Evolutionary conservation across 306 rosid species (phyloP), one percentile per base, ranked within the genome.

Genomic region (Luffa aegyptiaca): DNA sequence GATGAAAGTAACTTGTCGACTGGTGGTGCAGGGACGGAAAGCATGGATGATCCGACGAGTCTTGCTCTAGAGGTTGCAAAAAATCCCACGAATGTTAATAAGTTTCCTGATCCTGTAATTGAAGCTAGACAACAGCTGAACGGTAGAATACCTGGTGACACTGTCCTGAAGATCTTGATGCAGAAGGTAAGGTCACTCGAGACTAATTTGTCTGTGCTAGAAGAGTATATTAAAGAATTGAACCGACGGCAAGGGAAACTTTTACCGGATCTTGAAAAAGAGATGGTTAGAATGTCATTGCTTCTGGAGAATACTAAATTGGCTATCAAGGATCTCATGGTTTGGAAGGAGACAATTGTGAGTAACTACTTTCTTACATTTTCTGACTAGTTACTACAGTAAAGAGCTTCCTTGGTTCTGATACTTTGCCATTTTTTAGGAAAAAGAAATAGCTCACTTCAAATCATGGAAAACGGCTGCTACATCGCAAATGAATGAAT

Each of bases 141-240:
- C 79, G 96, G 98, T 77, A 90, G 97, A 88, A 77, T 92, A 69
- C 87, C 94, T 13, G 88, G 98, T 46, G 98, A 94, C 83, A 88
- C 90, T 75, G 94, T 94, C 61, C 88, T 94, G 80, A 94, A 88
- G 93, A 94, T 94, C 85, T 87, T 94, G 92, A 90, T 92, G 96
- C 94, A 94, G 86, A 94, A 92, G 82, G 93, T 94, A 80, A 87
- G 87, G 82, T 84, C 93, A 46, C 86, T 90, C 45, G 98, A 92
- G 82, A 81, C 88, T 75, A 90, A 89, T 81, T 86, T 94, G 81
- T 88, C 97, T 16, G 87, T 87, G 49, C 62, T 94, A 41, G 97
- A 92, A 85, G 88, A 88, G 49, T 87, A 85, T 72, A 75, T 87
- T 85, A 90, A 92, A 84, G 98, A 92, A 81, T 78, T 88, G 83